Base-by-base conservation (phyloP, 768 basidiomycete genomes). In the Cystobasidium tubakii region DNA sequence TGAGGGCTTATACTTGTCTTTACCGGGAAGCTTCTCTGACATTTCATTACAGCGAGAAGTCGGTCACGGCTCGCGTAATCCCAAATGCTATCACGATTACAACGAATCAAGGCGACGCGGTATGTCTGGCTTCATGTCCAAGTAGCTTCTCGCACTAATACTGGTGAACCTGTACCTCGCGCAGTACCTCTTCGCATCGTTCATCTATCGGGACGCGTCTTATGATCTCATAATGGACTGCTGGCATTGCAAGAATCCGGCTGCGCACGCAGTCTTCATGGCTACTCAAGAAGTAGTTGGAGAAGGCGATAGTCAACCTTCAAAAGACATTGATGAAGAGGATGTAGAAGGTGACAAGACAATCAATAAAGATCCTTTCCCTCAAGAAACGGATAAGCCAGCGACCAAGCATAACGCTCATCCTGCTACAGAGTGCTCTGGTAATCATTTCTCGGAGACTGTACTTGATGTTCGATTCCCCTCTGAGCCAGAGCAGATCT, bases 381-480 rank as follows among this genome's bases (percentile, higher is more conserved):
- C 39, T 15, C 36, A 25, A 12, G 60, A 66, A 60, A 53, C 55
- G 25, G 57, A 70, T 19, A 36, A 50, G 10, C 60, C 36, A 1
- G 71, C 60, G 1, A 73, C 74, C 10, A n/a, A 54, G 31, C 23
- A 34, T 23, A 57, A 12, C 6, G 72, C 44, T 15, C 74, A 73
- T 27, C 17, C 73, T 7, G 74, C 74, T 27, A 69, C 66, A 13
- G 42, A 54, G 19, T 69, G 74, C 33, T 39, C n/a, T 21, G 63
- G 67, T 19, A 34, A 60, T 27, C 55, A 70, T 25, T 69, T 43
- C 66, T 27, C 67, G 57, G 74, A 75, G 39, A 60, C 60, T 7
- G 62, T 72, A 12, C 62, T 75, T 1, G 74, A 75, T 50, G 63
- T 75, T 17, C 34, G 71, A 1, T 62, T 75, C 23, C 74, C 74